Conservation (phyloP, 106 monocot genomes). For the Dioscorea dumetorum region DNA sequence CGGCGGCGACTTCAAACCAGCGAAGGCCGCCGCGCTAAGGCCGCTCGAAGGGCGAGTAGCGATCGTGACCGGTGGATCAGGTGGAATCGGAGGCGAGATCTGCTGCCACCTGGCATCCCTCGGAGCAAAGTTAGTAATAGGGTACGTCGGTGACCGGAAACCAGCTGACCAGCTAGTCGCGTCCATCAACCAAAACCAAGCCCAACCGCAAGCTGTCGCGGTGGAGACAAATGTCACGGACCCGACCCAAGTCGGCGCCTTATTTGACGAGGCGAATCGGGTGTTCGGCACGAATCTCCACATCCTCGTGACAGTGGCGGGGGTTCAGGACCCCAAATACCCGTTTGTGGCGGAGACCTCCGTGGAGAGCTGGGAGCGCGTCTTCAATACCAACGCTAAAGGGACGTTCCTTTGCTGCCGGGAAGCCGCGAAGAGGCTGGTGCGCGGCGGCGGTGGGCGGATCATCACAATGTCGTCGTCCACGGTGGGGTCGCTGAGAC, state of each 20-base stretch:
- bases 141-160: conserved; percentile 16
- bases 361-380: conserved; percentile 14
- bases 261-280: conserved; percentile 19
- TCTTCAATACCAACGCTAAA: conserved; percentile 24
- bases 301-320: conserved; percentile 30
- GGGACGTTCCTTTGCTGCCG: conserved; percentile 39
- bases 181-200: conserved; percentile 7
- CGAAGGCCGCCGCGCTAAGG: neutral
- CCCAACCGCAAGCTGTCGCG: conserved; percentile 15
- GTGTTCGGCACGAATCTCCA: conserved; percentile 18
- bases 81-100: conserved; percentile 26
- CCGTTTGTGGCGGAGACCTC: conserved; percentile 23
- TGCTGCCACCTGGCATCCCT: conserved; percentile 23
- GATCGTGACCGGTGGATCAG: conserved; percentile 30
- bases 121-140: conserved; percentile 24
- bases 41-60: conserved; percentile 18
- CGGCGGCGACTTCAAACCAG: neutral
- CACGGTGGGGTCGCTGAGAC: conserved; percentile 15
- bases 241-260: conserved; percentile 7
- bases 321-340: conserved; percentile 20
- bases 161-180: conserved; percentile 17
- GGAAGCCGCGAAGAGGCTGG: conserved; percentile 32
- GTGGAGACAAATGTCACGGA: conserved; percentile 20
- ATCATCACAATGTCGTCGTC: conserved; percentile 34
- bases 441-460: conserved; percentile 31